Percentiles rank a stretch among this genome's conserved stretches.
Evolutionary conservation across 768 basidiomycete genomes (phyloP).

Genomic region (Russula olivacea): DNA sequence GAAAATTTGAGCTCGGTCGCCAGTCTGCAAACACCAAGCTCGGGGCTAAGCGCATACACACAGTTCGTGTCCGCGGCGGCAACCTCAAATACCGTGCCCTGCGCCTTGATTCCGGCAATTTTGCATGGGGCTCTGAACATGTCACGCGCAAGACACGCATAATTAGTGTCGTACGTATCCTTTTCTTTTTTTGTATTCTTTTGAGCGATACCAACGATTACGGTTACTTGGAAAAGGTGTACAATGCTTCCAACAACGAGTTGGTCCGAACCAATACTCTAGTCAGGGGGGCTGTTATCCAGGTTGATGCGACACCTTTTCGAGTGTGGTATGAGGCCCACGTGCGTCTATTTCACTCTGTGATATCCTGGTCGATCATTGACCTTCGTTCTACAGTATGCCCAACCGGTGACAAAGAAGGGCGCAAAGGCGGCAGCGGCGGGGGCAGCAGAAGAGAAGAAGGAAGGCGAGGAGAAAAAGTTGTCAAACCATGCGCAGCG

Average conservation of each 20-base stretch:
- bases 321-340: conserved; percentile 99
- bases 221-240: conserved; percentile 52
- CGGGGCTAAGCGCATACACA: conserved; percentile 91
- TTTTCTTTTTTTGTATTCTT: background rate
- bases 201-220: background rate
- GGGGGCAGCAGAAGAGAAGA: conserved; percentile 42
- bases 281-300: conserved; percentile 94
- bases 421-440: conserved; percentile 57
- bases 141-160: conserved; percentile 93
- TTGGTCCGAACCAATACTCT: conserved; percentile 99
- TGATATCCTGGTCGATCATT: conserved; percentile 11
- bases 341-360: conserved; percentile 46
- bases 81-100: conserved; percentile 94
- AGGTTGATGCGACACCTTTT: conserved; percentile 98
- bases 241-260: conserved; percentile 99
- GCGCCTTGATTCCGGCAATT: conserved; percentile 95
- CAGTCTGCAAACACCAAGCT: conserved; percentile 97
- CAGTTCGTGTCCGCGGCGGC: conserved; percentile 92
- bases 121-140: conserved; percentile 96
- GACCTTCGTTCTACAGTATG: conserved; percentile 57
- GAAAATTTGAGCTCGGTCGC: conserved; percentile 99
- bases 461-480: conserved; percentile 59
- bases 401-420: conserved; percentile 89
- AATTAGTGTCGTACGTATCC: conserved; percentile 79
- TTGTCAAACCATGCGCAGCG: conserved; percentile 89